phyloP scores from a whole-genome alignment of 768 basidiomycete species.

The Rubroboletus satanas region DNA sequence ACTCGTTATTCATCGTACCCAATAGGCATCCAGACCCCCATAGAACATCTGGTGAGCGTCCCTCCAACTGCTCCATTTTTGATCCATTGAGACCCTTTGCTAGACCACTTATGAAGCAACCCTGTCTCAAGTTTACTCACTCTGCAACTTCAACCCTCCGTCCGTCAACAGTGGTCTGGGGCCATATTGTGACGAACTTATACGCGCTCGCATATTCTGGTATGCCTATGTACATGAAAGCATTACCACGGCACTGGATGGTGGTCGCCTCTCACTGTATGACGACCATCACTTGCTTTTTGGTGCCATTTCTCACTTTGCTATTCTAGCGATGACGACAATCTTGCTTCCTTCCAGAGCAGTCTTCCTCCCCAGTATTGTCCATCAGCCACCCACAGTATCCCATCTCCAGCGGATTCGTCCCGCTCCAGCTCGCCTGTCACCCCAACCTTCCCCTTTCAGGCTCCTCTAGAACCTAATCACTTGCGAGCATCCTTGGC shows the following conservation, averaged over 20 bases:
- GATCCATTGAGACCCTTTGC: slow-evolving; percentile 7
- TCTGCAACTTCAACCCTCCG: slow-evolving; percentile 55
- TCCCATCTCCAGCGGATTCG: slow-evolving; percentile 33
- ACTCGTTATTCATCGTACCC: slow-evolving; percentile 5
- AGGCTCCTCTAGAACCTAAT: slow-evolving; percentile 19
- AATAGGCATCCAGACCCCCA: slow-evolving; percentile 26
- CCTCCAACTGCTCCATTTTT: background rate
- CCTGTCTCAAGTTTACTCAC: slow-evolving; percentile 73
- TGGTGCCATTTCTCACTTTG: background rate
- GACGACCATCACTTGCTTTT: slow-evolving; percentile 24
- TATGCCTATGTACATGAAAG: slow-evolving; percentile 86
- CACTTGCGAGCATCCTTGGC: slow-evolving; percentile 37
- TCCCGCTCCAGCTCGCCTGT: slow-evolving; percentile 29
- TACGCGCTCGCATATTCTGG: slow-evolving; percentile 84
- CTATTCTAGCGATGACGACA: slow-evolving; percentile 60
- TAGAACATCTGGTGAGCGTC: slow-evolving; percentile 23
- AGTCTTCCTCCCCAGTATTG: slow-evolving; percentile 47
- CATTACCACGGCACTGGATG: slow-evolving; percentile 73
- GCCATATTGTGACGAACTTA: slow-evolving; percentile 53
- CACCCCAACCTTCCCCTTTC: slow-evolving; percentile 23
- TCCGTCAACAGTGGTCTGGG: slow-evolving; percentile 48
- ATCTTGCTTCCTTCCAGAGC: slow-evolving; percentile 68
- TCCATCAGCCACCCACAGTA: slow-evolving; percentile 23
- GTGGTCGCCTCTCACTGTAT: slow-evolving; percentile 80
- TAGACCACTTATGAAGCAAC: slow-evolving; percentile 77